Percentiles rank a stretch among this genome's conserved stretches.
phyloP scores from a whole-genome alignment of 2,329 filamentous ascomycete species.

The Talaromyces sp. region DNA sequence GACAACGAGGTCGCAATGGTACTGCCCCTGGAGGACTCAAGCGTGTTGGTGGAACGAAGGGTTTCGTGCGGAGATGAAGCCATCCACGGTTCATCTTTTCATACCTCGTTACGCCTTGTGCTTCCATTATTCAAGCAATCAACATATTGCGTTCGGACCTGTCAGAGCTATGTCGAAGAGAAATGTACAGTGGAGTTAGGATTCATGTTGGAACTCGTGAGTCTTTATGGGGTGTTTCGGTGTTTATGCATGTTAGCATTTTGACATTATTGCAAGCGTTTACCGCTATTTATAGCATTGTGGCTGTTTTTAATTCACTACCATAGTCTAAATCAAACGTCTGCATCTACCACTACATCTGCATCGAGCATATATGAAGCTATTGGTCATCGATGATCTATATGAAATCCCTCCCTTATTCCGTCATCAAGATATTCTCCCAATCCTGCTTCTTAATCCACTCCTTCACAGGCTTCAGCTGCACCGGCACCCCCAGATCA shows the following conservation, averaged over 20 bases:
- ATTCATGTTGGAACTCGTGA: not conserved
- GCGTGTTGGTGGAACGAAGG: slow-evolving; percentile 36
- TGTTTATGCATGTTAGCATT: not conserved
- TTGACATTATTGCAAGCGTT: not conserved
- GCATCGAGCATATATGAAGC: not conserved
- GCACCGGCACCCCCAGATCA: not conserved
- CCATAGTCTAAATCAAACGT: not conserved
- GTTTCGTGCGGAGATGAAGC: slow-evolving; percentile 37
- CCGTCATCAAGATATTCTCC: not conserved
- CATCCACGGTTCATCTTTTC: not conserved
- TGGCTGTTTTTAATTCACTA: not conserved
- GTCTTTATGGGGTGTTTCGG: not conserved
- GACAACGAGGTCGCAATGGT: slow-evolving; percentile 30
- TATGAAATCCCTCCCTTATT: not conserved
- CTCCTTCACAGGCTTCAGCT: not conserved
- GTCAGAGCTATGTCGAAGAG: not conserved
- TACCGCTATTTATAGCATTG: not conserved
- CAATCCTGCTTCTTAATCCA: not conserved
- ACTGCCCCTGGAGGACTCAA: slow-evolving; percentile 37
- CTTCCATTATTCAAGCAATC: not conserved
- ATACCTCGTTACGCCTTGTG: not conserved
- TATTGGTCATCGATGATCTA: too few relatives aligned
- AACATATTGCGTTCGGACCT: not conserved
- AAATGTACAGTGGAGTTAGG: not conserved
- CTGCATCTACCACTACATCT: not conserved